Base-by-base conservation (phyloP, 352 stramenopile genomes). In the Pythium scleroteichum region DNA sequence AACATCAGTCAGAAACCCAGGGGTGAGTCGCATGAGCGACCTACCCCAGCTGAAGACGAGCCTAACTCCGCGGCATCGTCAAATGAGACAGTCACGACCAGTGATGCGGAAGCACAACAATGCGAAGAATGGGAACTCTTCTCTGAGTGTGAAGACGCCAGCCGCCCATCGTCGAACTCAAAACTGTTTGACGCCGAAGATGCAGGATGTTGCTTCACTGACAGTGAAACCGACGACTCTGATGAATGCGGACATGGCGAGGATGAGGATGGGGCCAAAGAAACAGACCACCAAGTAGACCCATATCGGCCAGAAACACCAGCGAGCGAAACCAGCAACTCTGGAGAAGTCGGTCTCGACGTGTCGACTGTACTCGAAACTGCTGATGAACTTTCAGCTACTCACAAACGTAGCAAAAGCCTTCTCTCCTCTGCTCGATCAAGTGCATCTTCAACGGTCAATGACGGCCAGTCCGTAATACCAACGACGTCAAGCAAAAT, bases 101-200 rank as follows among this genome's bases (percentile, higher is more conserved):
- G 52, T 23, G 64, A 71, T 20, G 64, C 59, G 51, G 58, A 71
- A 27, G 64, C 64, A 2, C 38, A 19, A 6, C 39, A 32, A 20
- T 71, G 58, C 32, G 58, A 71, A 14, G 64, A 67, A 32, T 71
- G 64, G 64, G 64, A 71, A 16, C 40, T 71, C 12, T 71, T 71
- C 27, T 42, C 64, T 38, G 35, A 71, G 2, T 58, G 22, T 44
- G 64, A 52, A 1, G 35, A 24, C 20, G 14, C 2, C 20, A 61
- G 29, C 14, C 39, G 56, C 14, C 57, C 63, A 32, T 48, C 41
- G 17, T 51, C 56, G 3, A 51, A 55, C 26, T 42, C 19, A 54
- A 17, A 50, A 24, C 40, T 47, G 53, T 16, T 40, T 3, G 16
- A n/a, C 22, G 7, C 14, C 14, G 50, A 35, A 10, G 29, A 35